A percentile compares a stretch with the other conserved stretches of the same genome.
These are phyloP conservation scores for Tolypocladium ophioglossoides DNA, from an alignment of 2,329 filamentous ascomycete genomes.

Conservation along the genomic window DNA sequence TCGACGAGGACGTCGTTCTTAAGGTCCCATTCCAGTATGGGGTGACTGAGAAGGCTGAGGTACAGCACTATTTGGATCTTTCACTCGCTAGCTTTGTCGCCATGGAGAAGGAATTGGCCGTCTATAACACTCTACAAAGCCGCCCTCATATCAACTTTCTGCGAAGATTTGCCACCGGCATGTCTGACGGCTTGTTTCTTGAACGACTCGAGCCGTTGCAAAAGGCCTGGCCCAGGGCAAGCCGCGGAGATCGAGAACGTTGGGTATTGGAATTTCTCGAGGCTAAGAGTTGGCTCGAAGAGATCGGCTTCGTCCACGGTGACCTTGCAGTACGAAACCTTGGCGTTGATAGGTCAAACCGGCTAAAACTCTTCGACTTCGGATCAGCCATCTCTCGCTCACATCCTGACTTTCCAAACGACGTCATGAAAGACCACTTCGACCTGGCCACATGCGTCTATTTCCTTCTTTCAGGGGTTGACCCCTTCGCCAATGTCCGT, in stretches of 20 bases:
- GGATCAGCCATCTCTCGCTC: background rate
- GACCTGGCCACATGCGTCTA: conserved; percentile 1
- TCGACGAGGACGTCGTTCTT: background rate
- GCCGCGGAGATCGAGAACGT: background rate
- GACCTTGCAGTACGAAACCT: conserved; percentile 2
- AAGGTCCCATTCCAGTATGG: background rate
- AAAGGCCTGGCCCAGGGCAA: background rate
- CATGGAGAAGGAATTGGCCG: background rate
- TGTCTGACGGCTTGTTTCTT: background rate
- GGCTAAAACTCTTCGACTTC: conserved; percentile 4
- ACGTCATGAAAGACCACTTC: conserved; percentile 1
- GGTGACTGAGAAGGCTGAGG: too few relatives aligned
- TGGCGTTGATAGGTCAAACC: background rate
- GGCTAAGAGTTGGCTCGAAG: conserved; percentile 1
- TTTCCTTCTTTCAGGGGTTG: background rate
- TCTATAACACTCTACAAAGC: background rate
- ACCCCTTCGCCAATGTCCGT: background rate
- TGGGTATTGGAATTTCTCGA: conserved; percentile 1
- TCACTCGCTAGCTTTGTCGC: background rate
- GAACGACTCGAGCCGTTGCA: background rate
- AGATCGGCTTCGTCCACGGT: background rate
- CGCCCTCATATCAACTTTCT: background rate
- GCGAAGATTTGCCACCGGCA: background rate
- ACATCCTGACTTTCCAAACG: conserved; percentile 1
- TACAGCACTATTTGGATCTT: background rate